Conservation (phyloP, 352 stramenopile species). For the Elongisporangium anandrum region DNA sequence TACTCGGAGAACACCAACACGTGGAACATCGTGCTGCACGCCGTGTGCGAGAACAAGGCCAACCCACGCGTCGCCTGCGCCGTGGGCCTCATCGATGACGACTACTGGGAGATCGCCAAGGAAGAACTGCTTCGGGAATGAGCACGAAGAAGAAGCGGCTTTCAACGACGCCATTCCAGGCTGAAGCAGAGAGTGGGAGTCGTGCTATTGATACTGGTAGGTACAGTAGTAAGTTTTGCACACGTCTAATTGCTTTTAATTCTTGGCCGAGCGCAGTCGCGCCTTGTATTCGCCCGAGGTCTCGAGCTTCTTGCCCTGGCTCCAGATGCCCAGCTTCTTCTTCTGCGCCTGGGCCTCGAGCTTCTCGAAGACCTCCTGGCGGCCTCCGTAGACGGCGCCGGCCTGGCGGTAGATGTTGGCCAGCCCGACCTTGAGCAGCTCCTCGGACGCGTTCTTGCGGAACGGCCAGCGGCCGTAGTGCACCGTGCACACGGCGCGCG, state of each 20-base stretch:
- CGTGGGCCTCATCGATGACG: too few species aligned
- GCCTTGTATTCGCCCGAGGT: constrained; percentile 75
- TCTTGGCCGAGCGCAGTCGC: constrained; percentile 43
- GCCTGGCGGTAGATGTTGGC: constrained; percentile 72
- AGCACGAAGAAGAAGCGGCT: too few species aligned
- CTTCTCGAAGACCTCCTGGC: constrained; percentile 57
- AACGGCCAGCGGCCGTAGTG: constrained; percentile 80
- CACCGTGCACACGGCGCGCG: constrained; percentile 79
- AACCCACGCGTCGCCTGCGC: too few species aligned
- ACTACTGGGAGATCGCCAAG: too few species aligned
- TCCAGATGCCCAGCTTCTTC: constrained; percentile 74
- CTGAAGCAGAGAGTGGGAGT: too few species aligned
- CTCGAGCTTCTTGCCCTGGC: constrained; percentile 67
- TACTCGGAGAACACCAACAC: constrained; percentile 13
- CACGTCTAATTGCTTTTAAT: not conserved
- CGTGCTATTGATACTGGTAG: too few species aligned
- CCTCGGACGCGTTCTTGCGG: constrained; percentile 69
- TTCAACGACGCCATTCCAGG: too few species aligned
- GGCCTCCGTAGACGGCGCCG: constrained; percentile 77
- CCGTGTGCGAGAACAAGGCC: constrained; percentile 16
- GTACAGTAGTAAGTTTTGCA: not conserved
- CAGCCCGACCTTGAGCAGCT: constrained; percentile 74
- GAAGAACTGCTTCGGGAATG: too few species aligned
- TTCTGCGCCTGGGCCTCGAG: constrained; percentile 60
- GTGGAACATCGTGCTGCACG: constrained; percentile 45